Conservation (phyloP, 2,329 filamentous ascomycete genomes). For the Colletotrichum chlorophyti region DNA sequence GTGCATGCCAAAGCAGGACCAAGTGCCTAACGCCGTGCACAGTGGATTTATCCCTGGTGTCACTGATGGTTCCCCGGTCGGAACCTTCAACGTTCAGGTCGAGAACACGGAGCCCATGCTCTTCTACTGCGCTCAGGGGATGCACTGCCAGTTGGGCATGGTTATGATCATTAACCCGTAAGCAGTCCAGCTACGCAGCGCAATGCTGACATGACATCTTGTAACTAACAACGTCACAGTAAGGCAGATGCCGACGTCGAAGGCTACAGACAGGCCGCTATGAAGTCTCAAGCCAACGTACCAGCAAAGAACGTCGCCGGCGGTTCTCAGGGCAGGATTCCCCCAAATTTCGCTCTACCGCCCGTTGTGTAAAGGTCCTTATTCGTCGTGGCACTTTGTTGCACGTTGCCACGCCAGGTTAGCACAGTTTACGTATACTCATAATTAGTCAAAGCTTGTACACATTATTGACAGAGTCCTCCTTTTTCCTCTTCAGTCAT, state of each 20-base stretch:
- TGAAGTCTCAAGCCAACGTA: conserved; percentile 6
- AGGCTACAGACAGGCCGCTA: conserved; percentile 9
- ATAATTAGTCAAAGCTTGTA: too few species aligned
- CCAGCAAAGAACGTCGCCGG: conserved; percentile 23
- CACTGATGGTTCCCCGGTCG: conserved; percentile 42
- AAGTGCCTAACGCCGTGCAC: conserved; percentile 41
- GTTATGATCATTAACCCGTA: conserved; percentile 58
- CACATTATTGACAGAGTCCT: too few species aligned
- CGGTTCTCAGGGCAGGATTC: conserved; percentile 10
- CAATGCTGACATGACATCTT: too few species aligned
- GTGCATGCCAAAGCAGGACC: conserved; percentile 45
- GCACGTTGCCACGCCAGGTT: too few species aligned
- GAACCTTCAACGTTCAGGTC: conserved; percentile 55
- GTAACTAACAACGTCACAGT: neutral
- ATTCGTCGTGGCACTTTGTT: too few species aligned
- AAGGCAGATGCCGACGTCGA: conserved; percentile 22
- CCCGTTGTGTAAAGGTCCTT: conserved; percentile 1
- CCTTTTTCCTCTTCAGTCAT: too few species aligned
- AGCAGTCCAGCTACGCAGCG: conserved; percentile 18
- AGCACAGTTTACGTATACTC: too few species aligned
- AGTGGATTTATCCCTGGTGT: conserved; percentile 48
- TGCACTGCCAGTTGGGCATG: conserved; percentile 58
- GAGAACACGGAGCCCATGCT: conserved; percentile 53
- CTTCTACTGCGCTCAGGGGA: conserved; percentile 55
- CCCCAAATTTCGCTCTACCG: conserved; percentile 3